Evolutionary conservation across 805 yeast species (phyloP).

Genomic region (Clavispora vitiphila): DNA sequence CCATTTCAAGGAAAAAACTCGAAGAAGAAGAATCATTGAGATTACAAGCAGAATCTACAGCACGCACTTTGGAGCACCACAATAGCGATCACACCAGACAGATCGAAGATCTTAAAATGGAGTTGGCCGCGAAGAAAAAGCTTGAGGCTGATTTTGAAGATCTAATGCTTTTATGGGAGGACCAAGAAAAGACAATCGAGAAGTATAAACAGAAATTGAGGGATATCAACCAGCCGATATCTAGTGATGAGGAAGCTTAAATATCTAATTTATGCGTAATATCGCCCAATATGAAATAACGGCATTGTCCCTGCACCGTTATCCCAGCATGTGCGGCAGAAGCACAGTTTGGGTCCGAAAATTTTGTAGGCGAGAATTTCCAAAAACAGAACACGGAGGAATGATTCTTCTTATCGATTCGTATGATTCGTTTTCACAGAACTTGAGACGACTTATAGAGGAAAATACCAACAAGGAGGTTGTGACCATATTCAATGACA

Average conservation of each 20-base stretch:
- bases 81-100: constrained; percentile 3
- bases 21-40: background rate
- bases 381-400: background rate
- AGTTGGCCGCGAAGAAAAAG: constrained; percentile 1
- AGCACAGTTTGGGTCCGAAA: background rate
- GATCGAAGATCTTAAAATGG: constrained; percentile 1
- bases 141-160: constrained; percentile 32
- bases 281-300: background rate
- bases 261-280: background rate
- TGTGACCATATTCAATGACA: constrained; percentile 59
- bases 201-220: constrained; percentile 51
- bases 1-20: background rate
- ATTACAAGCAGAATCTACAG: background rate
- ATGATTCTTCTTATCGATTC: constrained; percentile 79
- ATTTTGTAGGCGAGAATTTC: background rate
- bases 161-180: constrained; percentile 68
- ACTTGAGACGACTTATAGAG: constrained; percentile 60
- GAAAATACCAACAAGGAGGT: constrained; percentile 47
- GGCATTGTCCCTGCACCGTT: background rate
- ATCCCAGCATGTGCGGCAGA: background rate
- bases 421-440: constrained; percentile 91
- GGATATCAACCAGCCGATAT: constrained; percentile 52
- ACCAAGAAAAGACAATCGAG: constrained; percentile 63
- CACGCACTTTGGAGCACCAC: background rate
- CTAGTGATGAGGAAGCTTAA: constrained; percentile 66